phyloP scores from a whole-genome alignment of 1,284 basidiomycete species.

The Trametes hirsuta region DNA sequence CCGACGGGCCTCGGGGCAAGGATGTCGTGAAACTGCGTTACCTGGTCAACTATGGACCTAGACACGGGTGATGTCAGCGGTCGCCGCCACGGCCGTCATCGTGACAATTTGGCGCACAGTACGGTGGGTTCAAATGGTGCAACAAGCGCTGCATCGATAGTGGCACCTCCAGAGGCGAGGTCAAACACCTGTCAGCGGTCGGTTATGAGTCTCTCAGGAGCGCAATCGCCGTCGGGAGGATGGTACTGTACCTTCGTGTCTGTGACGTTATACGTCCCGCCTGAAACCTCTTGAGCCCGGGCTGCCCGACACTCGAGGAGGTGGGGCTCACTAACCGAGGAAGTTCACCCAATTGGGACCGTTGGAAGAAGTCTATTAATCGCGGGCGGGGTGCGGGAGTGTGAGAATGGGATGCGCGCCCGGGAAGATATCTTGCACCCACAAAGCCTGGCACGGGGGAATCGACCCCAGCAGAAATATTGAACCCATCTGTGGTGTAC shows the following conservation, averaged over 20 bases:
- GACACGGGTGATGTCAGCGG: background rate
- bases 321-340: slow-evolving; percentile 43
- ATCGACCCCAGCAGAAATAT: slow-evolving; percentile 59
- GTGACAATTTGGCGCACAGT: slow-evolving; percentile 41
- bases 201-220: slow-evolving; percentile 7
- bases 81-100: background rate
- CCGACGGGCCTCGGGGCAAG: slow-evolving; percentile 53
- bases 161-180: slow-evolving; percentile 63
- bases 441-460: slow-evolving; percentile 58
- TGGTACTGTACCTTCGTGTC: slow-evolving; percentile 46
- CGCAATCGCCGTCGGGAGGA: slow-evolving; percentile 9
- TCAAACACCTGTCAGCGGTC: slow-evolving; percentile 50
- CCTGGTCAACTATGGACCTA: slow-evolving; percentile 67
- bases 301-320: background rate
- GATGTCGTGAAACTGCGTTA: slow-evolving; percentile 55
- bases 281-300: slow-evolving; percentile 27
- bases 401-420: slow-evolving; percentile 19
- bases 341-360: slow-evolving; percentile 67
- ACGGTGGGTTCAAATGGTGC: slow-evolving; percentile 59
- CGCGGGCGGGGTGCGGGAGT: slow-evolving; percentile 14
- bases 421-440: slow-evolving; percentile 28
- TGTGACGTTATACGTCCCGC: slow-evolving; percentile 56
- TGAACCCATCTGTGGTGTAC: slow-evolving; percentile 55
- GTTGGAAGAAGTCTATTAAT: slow-evolving; percentile 54
- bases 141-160: slow-evolving; percentile 62